A percentile compares a stretch with the other conserved stretches of the same genome.
These are phyloP conservation scores for Lasiodiplodia gonubiensis DNA, from an alignment of 2,329 filamentous ascomycete genomes.

Conservation along the genomic window DNA sequence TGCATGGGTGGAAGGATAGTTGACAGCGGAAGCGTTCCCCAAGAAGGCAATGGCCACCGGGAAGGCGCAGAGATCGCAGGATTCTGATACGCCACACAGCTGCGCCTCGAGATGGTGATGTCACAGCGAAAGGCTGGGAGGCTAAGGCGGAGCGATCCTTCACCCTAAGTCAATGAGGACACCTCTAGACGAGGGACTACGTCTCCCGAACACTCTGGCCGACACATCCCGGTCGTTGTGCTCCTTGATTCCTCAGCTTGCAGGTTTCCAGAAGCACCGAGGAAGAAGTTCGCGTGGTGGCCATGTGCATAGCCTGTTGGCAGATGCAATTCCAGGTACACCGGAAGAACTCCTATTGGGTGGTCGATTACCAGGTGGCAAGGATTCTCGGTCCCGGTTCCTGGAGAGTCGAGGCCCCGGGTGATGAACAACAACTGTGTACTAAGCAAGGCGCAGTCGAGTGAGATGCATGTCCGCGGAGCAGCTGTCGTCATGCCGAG, in stretches of 20 bases:
- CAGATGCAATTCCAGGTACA: too few relatives aligned
- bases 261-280: neutral
- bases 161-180: neutral
- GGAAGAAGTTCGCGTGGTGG: neutral
- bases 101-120: neutral
- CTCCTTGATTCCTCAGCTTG: neutral
- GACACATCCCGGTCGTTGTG: neutral
- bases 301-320: too few relatives aligned
- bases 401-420: too few relatives aligned
- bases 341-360: neutral
- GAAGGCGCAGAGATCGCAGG: neutral
- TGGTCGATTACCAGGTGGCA: too few relatives aligned
- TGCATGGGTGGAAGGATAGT: neutral
- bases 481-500: too few relatives aligned
- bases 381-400: too few relatives aligned
- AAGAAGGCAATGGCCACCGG: neutral
- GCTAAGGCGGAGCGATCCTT: neutral
- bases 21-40: neutral
- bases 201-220: neutral
- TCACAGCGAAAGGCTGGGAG: neutral
- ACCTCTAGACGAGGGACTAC: neutral
- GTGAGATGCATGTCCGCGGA: too few relatives aligned
- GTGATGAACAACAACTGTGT: too few relatives aligned
- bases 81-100: neutral
- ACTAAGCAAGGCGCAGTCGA: too few relatives aligned